Percentiles rank a stretch among this genome's conserved stretches.
These are phyloP conservation scores for Leishmania lainsoni DNA, from an alignment of 208 protist species.

Conservation along the genomic window DNA sequence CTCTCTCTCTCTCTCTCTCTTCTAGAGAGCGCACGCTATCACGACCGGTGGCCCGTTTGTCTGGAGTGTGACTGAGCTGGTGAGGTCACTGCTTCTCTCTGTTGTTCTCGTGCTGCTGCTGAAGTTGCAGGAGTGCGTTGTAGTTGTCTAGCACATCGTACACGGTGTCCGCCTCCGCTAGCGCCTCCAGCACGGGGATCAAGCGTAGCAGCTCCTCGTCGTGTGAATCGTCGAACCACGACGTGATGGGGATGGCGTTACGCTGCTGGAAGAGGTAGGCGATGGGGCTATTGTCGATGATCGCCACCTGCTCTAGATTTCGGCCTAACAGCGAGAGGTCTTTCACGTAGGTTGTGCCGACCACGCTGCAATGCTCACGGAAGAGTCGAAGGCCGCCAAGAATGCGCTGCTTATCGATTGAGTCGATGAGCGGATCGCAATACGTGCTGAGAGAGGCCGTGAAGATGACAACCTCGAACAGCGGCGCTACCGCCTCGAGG, in stretches of 20 bases:
- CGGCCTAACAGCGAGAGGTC: conserved; percentile 88
- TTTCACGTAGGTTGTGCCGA: conserved; percentile 85
- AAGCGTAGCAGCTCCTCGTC: conserved; percentile 74
- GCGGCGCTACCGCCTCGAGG: conserved; percentile 55
- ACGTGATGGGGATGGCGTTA: conserved; percentile 88
- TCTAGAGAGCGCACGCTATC: neutral
- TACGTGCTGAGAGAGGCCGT: conserved; percentile 86
- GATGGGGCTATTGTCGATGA: conserved; percentile 93
- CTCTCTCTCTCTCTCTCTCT: neutral
- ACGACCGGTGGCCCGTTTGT: neutral
- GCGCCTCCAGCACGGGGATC: conserved; percentile 72
- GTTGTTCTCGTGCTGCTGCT: conserved; percentile 42
- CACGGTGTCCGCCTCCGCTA: conserved; percentile 70
- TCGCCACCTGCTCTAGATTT: conserved; percentile 63
- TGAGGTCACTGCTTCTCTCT: neutral
- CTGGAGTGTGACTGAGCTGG: neutral
- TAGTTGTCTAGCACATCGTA: conserved; percentile 87
- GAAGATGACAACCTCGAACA: conserved; percentile 91
- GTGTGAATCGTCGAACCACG: conserved; percentile 86
- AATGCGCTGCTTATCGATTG: conserved; percentile 60
- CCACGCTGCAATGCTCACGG: conserved; percentile 85
- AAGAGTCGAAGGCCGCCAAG: conserved; percentile 75
- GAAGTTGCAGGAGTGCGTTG: conserved; percentile 73
- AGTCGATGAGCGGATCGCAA: conserved; percentile 82
- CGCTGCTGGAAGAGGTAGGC: conserved; percentile 90